These are phyloP conservation scores for Apiospora aurea DNA, from an alignment of 2,329 filamentous ascomycete species.

Conservation along the genomic window DNA sequence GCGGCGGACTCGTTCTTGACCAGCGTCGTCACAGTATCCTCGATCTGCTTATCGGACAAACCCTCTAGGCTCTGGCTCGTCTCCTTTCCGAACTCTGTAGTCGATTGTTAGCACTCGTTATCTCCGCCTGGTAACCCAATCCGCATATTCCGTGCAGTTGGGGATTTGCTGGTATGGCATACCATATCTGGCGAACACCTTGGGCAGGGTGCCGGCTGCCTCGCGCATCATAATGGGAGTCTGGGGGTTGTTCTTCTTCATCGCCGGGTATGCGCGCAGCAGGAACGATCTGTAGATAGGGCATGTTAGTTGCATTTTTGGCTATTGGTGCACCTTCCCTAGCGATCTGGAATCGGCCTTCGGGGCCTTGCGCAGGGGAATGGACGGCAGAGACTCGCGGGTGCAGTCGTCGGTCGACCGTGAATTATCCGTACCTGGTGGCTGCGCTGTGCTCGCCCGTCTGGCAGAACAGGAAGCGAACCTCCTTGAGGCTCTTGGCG, in stretches of 20 bases:
- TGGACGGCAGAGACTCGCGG: background rate
- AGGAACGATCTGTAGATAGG: slow-evolving; percentile 76
- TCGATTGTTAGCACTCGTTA: slow-evolving; percentile 31
- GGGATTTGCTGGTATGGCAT: slow-evolving; percentile 42
- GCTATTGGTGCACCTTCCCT: background rate
- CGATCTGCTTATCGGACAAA: slow-evolving; percentile 67
- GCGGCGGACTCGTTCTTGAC: slow-evolving; percentile 51
- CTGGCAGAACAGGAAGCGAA: slow-evolving; percentile 98
- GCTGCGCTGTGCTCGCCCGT: slow-evolving; percentile 89
- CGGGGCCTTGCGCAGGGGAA: background rate
- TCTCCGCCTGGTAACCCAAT: background rate
- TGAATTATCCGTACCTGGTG: slow-evolving; percentile 70
- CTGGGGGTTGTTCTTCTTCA: slow-evolving; percentile 99
- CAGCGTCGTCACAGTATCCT: slow-evolving; percentile 62
- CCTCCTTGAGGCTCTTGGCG: slow-evolving; percentile 85
- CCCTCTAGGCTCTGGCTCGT: slow-evolving; percentile 64
- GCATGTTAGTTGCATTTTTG: background rate
- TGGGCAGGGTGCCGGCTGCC: slow-evolving; percentile 82
- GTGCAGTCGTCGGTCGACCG: background rate
- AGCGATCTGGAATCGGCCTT: background rate
- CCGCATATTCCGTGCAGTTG: background rate
- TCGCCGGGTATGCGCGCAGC: slow-evolving; percentile 89
- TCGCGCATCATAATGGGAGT: slow-evolving; percentile 95
- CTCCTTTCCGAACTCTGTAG: slow-evolving; percentile 62
- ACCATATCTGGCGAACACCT: slow-evolving; percentile 94